Evolutionary conservation across 345 rosid species (phyloP).

Genomic region (Cardiospermum halicacabum): DNA sequence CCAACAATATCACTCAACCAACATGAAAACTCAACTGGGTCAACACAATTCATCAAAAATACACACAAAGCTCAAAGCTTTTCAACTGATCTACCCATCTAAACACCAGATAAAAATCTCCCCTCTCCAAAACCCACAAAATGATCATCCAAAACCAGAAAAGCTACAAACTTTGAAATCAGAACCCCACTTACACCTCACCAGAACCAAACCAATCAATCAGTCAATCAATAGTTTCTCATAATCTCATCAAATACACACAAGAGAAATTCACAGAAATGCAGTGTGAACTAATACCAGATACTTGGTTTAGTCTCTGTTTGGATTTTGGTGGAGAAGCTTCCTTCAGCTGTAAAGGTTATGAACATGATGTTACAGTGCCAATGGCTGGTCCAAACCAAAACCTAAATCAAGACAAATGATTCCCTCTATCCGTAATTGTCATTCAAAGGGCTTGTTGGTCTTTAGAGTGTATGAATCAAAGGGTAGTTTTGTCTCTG

Average conservation of each 20-base stretch:
- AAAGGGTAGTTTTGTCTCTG: slow-evolving; percentile 4
- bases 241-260: not conserved
- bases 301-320: not conserved
- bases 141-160: not conserved
- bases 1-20: not conserved
- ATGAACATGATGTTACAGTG: not conserved
- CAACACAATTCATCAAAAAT: not conserved
- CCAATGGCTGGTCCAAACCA: not conserved
- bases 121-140: not conserved
- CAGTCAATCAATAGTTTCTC: not conserved
- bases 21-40: not conserved
- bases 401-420: not conserved
- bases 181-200: not conserved
- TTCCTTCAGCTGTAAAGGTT: not conserved
- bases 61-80: not conserved
- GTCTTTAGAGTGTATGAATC: not conserved
- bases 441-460: not conserved
- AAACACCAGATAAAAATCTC: not conserved
- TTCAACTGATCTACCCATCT: not conserved
- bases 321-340: not conserved
- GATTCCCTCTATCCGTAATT: not conserved
- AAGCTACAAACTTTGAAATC: not conserved
- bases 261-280: not conserved
- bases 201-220: not conserved
- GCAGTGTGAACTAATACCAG: not conserved